These are phyloP conservation scores for Prunus davidiana DNA, from an alignment of 306 rosid genomes.

Conservation along the genomic window DNA sequence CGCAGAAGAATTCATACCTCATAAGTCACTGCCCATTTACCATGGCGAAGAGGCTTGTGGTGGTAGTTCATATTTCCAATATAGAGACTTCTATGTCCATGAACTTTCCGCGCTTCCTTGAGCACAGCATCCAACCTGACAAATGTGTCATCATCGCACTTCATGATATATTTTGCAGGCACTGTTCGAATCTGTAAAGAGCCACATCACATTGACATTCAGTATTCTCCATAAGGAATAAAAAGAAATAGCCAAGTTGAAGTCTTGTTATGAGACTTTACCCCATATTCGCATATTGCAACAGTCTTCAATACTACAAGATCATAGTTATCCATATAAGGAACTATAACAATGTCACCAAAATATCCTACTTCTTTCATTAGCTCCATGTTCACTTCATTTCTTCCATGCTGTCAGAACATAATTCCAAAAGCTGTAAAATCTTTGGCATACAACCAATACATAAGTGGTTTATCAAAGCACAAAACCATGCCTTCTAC, in stretches of 20 bases:
- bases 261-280: constrained; percentile 35
- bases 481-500: constrained; percentile 1
- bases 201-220: constrained; percentile 7
- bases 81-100: constrained; percentile 57
- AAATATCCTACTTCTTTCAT: constrained; percentile 87
- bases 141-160: constrained; percentile 96
- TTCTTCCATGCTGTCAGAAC: constrained; percentile 73
- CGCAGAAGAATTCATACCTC: constrained; percentile 49
- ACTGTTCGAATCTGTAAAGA: constrained; percentile 53
- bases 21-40: constrained; percentile 99
- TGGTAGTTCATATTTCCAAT: constrained; percentile 90
- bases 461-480: constrained; percentile 3
- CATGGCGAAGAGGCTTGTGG: constrained; percentile 77
- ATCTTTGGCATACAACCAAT: constrained; percentile 19
- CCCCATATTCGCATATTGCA: constrained; percentile 96
- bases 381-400: constrained; percentile 74
- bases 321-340: constrained; percentile 93
- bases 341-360: constrained; percentile 87
- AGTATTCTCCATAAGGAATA: constrained; percentile 12
- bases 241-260: constrained; percentile 14
- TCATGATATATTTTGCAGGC: constrained; percentile 81
- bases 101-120: constrained; percentile 50
- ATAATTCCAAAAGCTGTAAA: constrained; percentile 26
- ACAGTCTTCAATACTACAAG: constrained; percentile 94
- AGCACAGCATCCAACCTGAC: constrained; percentile 79